Conservation (phyloP, 768 basidiomycete species). For the Pholiota conissans region DNA sequence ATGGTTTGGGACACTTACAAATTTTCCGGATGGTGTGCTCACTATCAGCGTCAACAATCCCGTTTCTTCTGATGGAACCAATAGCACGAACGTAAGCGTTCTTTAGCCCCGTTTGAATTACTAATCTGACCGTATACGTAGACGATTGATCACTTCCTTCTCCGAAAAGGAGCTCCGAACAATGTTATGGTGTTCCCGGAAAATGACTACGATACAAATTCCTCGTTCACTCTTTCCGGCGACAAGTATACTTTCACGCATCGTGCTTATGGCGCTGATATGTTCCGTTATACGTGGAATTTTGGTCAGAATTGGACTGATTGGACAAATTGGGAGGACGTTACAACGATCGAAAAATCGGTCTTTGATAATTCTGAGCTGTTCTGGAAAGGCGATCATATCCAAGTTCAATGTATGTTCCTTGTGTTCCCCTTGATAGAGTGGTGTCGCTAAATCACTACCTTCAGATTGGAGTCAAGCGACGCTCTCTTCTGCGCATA, state of each 20-base stretch:
- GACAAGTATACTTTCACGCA: conserved; percentile 79
- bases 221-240: conserved; percentile 54
- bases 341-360: conserved; percentile 59
- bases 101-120: conserved; percentile 1
- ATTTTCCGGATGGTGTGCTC: conserved; percentile 83
- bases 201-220: conserved; percentile 68
- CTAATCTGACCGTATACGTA: conserved; percentile 24
- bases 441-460: neutral
- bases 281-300: conserved; percentile 84
- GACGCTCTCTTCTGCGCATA: conserved; percentile 58
- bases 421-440: neutral
- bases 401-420: conserved; percentile 83
- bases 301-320: conserved; percentile 83
- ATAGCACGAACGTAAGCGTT: conserved; percentile 55
- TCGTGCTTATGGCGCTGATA: conserved; percentile 83
- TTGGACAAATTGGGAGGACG: conserved; percentile 80
- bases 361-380: conserved; percentile 49
- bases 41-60: conserved; percentile 64
- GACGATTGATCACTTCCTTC: conserved; percentile 72
- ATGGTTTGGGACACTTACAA: conserved; percentile 73
- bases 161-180: conserved; percentile 73
- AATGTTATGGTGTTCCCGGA: conserved; percentile 90
- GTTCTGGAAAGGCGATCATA: conserved; percentile 84
- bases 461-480: conserved; percentile 74
- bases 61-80: conserved; percentile 36